Percentiles rank a stretch among this genome's conserved stretches.
Conservation (phyloP, 228 moss, liverwort and hornwort genomes). For the Sphagnum magellanicum region DNA sequence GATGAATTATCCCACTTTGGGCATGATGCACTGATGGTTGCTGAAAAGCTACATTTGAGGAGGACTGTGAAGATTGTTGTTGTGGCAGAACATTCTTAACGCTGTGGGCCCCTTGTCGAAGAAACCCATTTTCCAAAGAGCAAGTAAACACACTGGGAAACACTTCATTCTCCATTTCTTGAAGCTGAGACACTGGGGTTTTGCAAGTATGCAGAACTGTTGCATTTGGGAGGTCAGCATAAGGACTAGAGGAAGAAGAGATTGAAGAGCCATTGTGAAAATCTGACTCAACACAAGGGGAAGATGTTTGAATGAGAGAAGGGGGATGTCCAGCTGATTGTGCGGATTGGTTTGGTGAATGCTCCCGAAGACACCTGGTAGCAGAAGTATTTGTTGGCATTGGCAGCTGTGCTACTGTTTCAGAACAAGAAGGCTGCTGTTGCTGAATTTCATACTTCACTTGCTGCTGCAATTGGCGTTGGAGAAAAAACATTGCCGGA, state of each 20-base stretch:
- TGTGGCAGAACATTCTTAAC: conserved; percentile 24
- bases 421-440: conserved; percentile 14
- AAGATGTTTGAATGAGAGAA: conserved; percentile 38
- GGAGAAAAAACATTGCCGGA: conserved; percentile 23
- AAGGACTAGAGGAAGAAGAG: conserved; percentile 54
- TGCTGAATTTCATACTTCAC: conserved; percentile 36
- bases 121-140: conserved; percentile 23
- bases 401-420: conserved; percentile 13
- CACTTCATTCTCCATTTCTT: conserved; percentile 46
- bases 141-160: conserved; percentile 40
- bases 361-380: conserved; percentile 14
- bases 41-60: conserved; percentile 8
- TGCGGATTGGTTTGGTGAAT: conserved; percentile 19
- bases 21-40: conserved; percentile 22
- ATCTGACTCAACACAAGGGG: conserved; percentile 38
- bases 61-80: conserved; percentile 19
- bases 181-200: conserved; percentile 3
- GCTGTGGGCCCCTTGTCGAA: conserved; percentile 25
- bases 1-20: conserved; percentile 24
- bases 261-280: conserved; percentile 53
- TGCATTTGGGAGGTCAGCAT: conserved; percentile 28
- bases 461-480: conserved; percentile 34
- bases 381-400: conserved; percentile 11
- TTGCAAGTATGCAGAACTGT: conserved; percentile 18
- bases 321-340: conserved; percentile 30